These are phyloP conservation scores for Sclerotinia sclerotiorum DNA, from an alignment of 2,329 filamentous ascomycete species.

Conservation along the genomic window DNA sequence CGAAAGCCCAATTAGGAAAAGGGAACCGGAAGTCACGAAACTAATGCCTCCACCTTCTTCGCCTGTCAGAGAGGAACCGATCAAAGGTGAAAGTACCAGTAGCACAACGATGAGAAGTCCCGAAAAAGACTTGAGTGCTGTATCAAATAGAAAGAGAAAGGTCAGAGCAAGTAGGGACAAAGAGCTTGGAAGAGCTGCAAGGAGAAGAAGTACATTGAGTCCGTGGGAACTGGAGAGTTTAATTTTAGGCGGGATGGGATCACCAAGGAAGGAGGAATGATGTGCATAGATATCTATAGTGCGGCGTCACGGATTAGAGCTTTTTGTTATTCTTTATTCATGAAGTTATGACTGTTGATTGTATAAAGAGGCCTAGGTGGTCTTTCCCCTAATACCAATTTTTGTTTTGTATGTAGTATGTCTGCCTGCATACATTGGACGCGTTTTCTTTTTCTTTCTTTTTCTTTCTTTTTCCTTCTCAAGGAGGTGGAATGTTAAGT, in stretches of 20 bases:
- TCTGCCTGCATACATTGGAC: not conserved
- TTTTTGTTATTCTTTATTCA: conserved; percentile 13
- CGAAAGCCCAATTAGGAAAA: conserved; percentile 16
- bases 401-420: not conserved
- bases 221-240: conserved; percentile 71
- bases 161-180: conserved; percentile 40
- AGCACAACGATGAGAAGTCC: conserved; percentile 8
- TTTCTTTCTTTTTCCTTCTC: no score
- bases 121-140: conserved; percentile 22
- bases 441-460: not conserved
- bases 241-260: conserved; percentile 46
- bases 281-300: not conserved
- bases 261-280: conserved; percentile 19
- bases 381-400: conserved; percentile 1
- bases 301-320: conserved; percentile 6
- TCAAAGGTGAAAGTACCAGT: conserved; percentile 22
- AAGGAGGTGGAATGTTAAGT: not conserved
- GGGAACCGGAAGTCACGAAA: conserved; percentile 29
- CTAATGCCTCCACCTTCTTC: conserved; percentile 41
- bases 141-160: conserved; percentile 44
- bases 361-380: conserved; percentile 2
- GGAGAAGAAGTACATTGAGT: conserved; percentile 72
- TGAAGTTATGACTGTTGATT: conserved; percentile 20
- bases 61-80: conserved; percentile 25
- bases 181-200: conserved; percentile 49